Percentiles rank a stretch among this genome's conserved stretches.
These are phyloP conservation scores for Mycosphaerelloides madeirae DNA, from an alignment of 2,329 filamentous ascomycete genomes.

Conservation along the genomic window DNA sequence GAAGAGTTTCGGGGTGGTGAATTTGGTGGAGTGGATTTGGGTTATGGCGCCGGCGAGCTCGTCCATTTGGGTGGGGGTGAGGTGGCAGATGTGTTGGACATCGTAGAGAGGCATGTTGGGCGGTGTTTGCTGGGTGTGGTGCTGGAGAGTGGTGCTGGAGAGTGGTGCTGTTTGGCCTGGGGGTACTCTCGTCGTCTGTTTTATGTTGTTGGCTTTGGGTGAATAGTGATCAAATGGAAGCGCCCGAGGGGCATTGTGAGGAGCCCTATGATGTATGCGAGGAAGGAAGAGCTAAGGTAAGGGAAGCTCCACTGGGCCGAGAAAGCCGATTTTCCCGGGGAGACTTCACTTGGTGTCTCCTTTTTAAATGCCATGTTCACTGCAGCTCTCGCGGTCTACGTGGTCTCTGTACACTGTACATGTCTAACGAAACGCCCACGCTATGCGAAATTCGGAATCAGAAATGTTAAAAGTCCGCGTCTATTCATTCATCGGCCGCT, in stretches of 20 bases:
- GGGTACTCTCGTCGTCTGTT: too few relatives aligned
- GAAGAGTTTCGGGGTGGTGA: constrained; percentile 41
- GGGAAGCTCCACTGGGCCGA: too few relatives aligned
- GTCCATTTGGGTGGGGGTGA: constrained; percentile 34
- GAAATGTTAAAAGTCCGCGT: constrained; percentile 2
- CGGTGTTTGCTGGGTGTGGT: too few relatives aligned
- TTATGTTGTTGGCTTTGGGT: too few relatives aligned
- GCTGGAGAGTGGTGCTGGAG: not conserved
- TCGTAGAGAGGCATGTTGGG: constrained; percentile 43
- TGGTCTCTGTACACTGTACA: constrained; percentile 1
- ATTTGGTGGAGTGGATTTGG: constrained; percentile 38
- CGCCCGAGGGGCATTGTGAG: too few relatives aligned
- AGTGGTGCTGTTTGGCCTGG: not conserved
- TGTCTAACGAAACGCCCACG: constrained; percentile 14
- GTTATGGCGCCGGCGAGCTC: constrained; percentile 40
- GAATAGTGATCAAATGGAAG: too few relatives aligned
- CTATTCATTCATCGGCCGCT: constrained; percentile 14
- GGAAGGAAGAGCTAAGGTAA: too few relatives aligned
- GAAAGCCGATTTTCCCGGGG: too few relatives aligned
- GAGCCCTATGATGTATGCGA: too few relatives aligned
- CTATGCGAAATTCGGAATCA: constrained; percentile 13
- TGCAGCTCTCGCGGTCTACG: not conserved
- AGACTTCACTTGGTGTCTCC: not conserved
- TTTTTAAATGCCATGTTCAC: not conserved
- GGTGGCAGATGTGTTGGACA: constrained; percentile 36